Conservation (phyloP, 805 yeast genomes). For the Yarrowia sp. region DNA sequence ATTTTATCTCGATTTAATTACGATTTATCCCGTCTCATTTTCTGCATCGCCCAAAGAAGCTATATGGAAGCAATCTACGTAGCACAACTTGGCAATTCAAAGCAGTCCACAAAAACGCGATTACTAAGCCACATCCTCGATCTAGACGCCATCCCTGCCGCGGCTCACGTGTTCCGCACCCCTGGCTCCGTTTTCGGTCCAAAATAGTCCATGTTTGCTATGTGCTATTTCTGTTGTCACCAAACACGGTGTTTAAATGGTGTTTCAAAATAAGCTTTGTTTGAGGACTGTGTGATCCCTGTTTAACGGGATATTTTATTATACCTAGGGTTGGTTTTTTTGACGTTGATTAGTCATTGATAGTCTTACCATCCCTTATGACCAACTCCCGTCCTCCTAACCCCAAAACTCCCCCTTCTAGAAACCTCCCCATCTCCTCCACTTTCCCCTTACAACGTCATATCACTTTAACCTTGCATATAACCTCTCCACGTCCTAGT, state of each 20-base stretch:
- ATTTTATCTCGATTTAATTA: no score
- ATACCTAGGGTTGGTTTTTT: background rate
- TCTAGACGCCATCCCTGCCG: no score
- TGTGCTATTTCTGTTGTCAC: no score
- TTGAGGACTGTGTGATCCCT: background rate
- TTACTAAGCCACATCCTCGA: no score
- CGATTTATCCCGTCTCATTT: no score
- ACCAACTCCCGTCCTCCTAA: background rate
- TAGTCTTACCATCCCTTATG: background rate
- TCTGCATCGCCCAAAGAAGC: no score
- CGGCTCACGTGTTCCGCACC: no score
- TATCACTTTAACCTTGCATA: conserved; percentile 15
- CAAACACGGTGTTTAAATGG: background rate
- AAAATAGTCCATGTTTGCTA: no score
- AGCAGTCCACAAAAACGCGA: no score
- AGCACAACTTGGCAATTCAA: no score
- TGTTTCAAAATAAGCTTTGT: background rate
- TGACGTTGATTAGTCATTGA: background rate
- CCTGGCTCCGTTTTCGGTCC: no score
- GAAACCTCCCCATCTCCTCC: background rate
- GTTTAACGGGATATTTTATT: background rate
- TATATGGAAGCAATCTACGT: no score
- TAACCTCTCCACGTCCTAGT: background rate
- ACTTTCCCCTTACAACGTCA: background rate
- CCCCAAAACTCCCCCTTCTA: background rate